A percentile compares a stretch with the other conserved stretches of the same genome.
Conservation (phyloP, 345 rosid genomes). For the Hibiscus syriacus region DNA sequence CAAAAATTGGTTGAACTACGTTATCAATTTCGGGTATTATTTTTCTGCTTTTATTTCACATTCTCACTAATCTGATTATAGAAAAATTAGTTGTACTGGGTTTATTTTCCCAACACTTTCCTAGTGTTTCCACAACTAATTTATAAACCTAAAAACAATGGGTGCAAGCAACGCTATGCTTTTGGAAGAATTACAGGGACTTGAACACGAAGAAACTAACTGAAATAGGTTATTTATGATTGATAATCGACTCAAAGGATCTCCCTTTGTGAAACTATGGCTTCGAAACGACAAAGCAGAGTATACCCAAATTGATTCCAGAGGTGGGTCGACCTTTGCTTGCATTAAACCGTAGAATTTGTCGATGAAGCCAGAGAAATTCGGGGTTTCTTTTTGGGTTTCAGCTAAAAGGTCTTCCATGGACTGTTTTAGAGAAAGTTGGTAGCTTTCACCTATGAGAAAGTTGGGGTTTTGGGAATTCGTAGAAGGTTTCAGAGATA, state of each 20-base stretch:
- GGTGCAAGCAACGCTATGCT: conserved; percentile 52
- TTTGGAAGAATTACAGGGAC: conserved; percentile 24
- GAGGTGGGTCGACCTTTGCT: conserved; percentile 42
- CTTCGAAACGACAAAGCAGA: conserved; percentile 29
- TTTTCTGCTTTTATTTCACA: no score
- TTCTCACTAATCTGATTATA: no score
- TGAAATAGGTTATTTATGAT: conserved; percentile 30
- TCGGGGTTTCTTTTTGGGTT: conserved; percentile 20
- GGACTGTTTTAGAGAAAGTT: conserved; percentile 21
- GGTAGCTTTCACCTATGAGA: conserved; percentile 26
- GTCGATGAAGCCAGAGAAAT: conserved; percentile 24
- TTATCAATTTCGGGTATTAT: no score
- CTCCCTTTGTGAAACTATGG: conserved; percentile 14
- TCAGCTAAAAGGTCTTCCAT: conserved; percentile 27
- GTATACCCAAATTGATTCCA: conserved; percentile 52
- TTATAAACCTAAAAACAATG: conserved; percentile 27
- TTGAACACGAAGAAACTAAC: conserved; percentile 36
- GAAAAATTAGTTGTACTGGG: no score
- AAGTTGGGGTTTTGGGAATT: conserved; percentile 1
- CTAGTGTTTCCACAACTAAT: conserved; percentile 23
- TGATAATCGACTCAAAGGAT: conserved; percentile 22
- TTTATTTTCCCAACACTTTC: no score
- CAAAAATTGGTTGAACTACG: no score
- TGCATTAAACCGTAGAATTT: conserved; percentile 36
- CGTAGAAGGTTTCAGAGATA: neutral